Conservation (phyloP, 2,329 filamentous ascomycete species). For the Aureobasidium uvarum region DNA sequence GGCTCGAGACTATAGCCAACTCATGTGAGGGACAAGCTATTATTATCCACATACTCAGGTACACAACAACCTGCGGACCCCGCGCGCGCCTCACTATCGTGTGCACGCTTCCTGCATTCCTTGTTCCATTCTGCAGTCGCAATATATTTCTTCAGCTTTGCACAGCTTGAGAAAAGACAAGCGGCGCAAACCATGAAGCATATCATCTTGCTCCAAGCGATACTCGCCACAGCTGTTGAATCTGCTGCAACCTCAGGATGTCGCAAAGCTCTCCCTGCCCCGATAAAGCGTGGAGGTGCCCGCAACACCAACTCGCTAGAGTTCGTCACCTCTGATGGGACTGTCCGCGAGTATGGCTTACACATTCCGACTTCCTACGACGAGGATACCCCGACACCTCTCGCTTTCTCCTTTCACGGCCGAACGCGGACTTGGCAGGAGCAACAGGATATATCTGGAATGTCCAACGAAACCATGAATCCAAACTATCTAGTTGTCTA, state of each 20-base stretch:
- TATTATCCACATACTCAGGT: not conserved
- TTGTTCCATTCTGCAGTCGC: not conserved
- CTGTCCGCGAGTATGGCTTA: conserved; percentile 40
- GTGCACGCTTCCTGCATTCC: not conserved
- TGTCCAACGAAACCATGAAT: conserved; percentile 48
- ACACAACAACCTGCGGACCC: conserved; percentile 1
- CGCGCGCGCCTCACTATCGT: not conserved
- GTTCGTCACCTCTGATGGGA: conserved; percentile 30
- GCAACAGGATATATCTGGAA: conserved; percentile 47
- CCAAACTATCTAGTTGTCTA: conserved; percentile 48
- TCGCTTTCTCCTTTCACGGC: conserved; percentile 54
- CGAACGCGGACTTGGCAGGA: conserved; percentile 40
- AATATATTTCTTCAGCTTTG: not conserved
- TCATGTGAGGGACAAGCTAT: not conserved
- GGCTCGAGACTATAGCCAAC: not conserved
- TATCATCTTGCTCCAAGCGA: not conserved
- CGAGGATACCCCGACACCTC: conserved; percentile 38
- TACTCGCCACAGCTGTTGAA: not conserved
- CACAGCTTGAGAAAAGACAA: too few species aligned
- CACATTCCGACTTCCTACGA: conserved; percentile 45
- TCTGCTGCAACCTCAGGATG: conserved; percentile 31
- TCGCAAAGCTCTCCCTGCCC: conserved; percentile 29
- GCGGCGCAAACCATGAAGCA: not conserved
- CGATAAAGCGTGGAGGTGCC: conserved; percentile 30
- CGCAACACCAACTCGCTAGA: conserved; percentile 30